Conservation (phyloP, 2,329 filamentous ascomycete genomes). For the Colletotrichum ledebouriae region DNA sequence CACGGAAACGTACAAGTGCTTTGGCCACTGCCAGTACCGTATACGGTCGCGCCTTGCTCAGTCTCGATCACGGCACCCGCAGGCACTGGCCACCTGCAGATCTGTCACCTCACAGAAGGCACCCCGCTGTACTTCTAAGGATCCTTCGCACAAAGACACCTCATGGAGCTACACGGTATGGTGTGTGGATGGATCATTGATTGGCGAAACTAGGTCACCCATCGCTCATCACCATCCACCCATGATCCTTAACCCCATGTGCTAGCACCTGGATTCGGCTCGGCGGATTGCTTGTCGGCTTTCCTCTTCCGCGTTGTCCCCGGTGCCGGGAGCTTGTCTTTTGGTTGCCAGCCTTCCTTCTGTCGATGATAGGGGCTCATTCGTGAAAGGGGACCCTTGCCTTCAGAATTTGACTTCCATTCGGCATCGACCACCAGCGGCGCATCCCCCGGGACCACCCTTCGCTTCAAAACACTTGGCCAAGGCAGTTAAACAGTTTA, state of each 20-base stretch:
- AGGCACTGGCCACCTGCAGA: constrained; percentile 1
- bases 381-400: constrained; percentile 11
- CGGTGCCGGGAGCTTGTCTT: constrained; percentile 20
- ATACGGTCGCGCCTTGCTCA: constrained; percentile 11
- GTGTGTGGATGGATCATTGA: too few relatives aligned
- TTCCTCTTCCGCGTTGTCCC: constrained; percentile 33
- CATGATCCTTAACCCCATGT: constrained; percentile 18
- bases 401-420: constrained; percentile 6
- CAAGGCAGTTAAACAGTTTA: background rate
- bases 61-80: constrained; percentile 2
- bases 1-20: constrained; percentile 6
- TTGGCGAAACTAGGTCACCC: background rate
- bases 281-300: constrained; percentile 1
- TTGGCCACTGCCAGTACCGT: constrained; percentile 30
- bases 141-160: too few relatives aligned
- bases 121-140: too few relatives aligned
- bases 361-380: constrained; percentile 19
- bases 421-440: constrained; percentile 21
- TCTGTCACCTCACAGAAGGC: background rate
- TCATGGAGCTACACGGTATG: too few relatives aligned
- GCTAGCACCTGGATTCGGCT: constrained; percentile 19
- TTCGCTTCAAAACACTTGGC: background rate
- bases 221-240: constrained; percentile 7
- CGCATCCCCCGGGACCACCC: background rate
- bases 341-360: constrained; percentile 16